phyloP scores from a whole-genome alignment of 2,329 filamentous ascomycete genomes.

The Hypocreales sp. region DNA sequence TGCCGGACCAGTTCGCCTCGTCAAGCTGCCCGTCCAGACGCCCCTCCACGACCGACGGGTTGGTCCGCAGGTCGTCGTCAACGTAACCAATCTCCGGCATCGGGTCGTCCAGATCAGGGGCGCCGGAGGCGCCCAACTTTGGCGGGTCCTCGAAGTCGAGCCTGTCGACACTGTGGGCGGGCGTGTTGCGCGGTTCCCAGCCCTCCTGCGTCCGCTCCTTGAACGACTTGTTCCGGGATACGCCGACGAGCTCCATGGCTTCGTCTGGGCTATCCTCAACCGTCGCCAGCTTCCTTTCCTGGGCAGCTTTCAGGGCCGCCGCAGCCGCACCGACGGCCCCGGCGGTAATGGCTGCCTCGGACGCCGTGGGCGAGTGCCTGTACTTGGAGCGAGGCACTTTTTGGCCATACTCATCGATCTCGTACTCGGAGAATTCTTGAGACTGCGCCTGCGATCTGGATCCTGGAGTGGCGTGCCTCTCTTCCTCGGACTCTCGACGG shows the following conservation, averaged over 20 bases:
- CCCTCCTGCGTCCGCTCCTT: constrained; percentile 44
- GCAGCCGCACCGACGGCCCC: constrained; percentile 39
- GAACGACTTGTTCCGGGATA: constrained; percentile 47
- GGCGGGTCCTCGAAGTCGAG: constrained; percentile 36
- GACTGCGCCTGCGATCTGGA: constrained; percentile 22
- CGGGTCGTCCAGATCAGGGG: constrained; percentile 54
- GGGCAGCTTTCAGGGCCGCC: constrained; percentile 32
- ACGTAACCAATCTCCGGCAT: constrained; percentile 63
- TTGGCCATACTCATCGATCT: constrained; percentile 40
- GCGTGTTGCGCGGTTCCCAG: constrained; percentile 37
- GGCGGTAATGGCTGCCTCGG: constrained; percentile 40
- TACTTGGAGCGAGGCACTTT: constrained; percentile 32
- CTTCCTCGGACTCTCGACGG: constrained; percentile 21
- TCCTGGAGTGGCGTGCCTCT: constrained; percentile 23
- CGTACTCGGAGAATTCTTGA: constrained; percentile 37
- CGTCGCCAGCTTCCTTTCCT: constrained; percentile 26
- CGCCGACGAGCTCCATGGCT: constrained; percentile 31
- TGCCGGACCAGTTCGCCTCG: constrained; percentile 36
- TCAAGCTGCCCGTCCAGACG: constrained; percentile 39
- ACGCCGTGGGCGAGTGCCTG: constrained; percentile 36
- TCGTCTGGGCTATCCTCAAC: constrained; percentile 18
- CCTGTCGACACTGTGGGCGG: constrained; percentile 42
- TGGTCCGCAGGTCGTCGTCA: constrained; percentile 60
- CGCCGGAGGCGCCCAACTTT: constrained; percentile 50
- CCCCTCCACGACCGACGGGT: constrained; percentile 70